Evolutionary conservation across 2,329 filamentous ascomycete species (phyloP).

Genomic region (Botrytis elliptica): DNA sequence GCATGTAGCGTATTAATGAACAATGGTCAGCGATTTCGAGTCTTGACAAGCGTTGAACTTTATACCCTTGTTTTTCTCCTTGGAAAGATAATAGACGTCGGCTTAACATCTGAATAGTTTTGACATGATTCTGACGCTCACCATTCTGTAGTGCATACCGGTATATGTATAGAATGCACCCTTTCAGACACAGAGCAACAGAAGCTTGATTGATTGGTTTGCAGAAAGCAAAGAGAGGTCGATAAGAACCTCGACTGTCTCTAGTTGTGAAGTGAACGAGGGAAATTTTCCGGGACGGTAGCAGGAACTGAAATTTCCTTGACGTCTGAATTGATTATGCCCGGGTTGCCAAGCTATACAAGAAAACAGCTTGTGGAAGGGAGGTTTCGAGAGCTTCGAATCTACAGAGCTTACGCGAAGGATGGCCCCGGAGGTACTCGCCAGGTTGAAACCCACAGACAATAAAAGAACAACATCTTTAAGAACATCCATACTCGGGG

Average conservation of each 20-base stretch:
- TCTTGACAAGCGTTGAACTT: background rate
- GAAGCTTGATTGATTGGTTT: background rate
- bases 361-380: background rate
- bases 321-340: background rate
- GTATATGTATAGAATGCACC: background rate
- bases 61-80: background rate
- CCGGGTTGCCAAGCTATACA: background rate
- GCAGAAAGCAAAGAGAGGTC: background rate
- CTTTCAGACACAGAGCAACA: background rate
- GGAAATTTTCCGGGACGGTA: background rate
- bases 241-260: background rate
- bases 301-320: background rate
- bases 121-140: background rate
- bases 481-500: background rate
- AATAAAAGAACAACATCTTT: background rate
- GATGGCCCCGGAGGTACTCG: background rate
- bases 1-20: background rate
- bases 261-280: background rate
- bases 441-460: background rate
- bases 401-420: background rate
- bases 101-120: background rate
- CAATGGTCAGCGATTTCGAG: background rate
- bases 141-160: background rate
- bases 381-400: background rate
- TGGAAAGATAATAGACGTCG: background rate